phyloP scores from a whole-genome alignment of 805 yeast species.

The Myxozyma mucilagina region DNA sequence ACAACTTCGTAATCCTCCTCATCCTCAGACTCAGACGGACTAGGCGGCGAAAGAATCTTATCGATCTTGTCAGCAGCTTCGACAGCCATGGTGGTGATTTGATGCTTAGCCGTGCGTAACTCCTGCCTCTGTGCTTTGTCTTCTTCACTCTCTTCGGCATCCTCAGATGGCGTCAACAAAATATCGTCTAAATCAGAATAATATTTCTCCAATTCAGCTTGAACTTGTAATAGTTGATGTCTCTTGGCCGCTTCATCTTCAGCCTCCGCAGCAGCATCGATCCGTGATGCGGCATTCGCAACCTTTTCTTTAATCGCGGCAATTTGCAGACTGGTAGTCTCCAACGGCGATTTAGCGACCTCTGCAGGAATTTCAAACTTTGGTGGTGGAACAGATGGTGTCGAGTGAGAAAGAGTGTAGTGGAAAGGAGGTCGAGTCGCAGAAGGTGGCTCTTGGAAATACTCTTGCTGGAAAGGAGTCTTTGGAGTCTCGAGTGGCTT shows the following conservation, averaged over 20 bases:
- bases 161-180: constrained; percentile 17
- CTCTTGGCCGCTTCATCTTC: neutral
- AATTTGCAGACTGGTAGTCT: neutral
- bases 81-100: constrained; percentile 35
- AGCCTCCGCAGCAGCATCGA: constrained; percentile 10
- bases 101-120: constrained; percentile 32
- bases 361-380: constrained; percentile 5
- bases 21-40: constrained; percentile 19
- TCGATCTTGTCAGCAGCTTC: constrained; percentile 35
- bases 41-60: constrained; percentile 25
- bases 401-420: constrained; percentile 21
- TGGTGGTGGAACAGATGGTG: constrained; percentile 5
- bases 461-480: neutral
- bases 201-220: constrained; percentile 31
- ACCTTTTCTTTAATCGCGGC: neutral
- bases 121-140: constrained; percentile 14
- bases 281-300: constrained; percentile 2
- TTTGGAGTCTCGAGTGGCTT: neutral
- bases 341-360: constrained; percentile 10
- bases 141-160: constrained; percentile 17
- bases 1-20: constrained; percentile 19
- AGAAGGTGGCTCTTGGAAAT: constrained; percentile 1
- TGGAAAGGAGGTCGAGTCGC: constrained; percentile 24
- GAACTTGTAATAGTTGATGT: constrained; percentile 19
- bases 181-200: constrained; percentile 35